phyloP scores from a whole-genome alignment of 78 protist species.

The Dictyostelium brefeldianum region DNA sequence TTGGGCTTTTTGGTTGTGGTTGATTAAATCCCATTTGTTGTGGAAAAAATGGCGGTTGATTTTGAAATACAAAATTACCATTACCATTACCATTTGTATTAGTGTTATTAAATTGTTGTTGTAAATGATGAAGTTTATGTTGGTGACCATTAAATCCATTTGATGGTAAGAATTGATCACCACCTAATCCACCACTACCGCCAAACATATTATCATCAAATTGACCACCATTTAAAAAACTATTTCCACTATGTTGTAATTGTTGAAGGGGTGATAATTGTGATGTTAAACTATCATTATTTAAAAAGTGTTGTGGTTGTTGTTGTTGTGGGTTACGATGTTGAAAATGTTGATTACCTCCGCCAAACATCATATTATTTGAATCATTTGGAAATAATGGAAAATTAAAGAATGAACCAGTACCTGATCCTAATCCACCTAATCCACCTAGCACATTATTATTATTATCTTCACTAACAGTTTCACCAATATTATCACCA shows the following conservation, averaged over 20 bases:
- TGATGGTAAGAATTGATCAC: no score
- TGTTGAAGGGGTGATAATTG: constrained; percentile 3
- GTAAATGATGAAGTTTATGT: background rate
- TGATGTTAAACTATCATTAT: background rate
- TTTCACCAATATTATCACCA: background rate
- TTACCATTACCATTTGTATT: background rate
- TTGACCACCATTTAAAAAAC: constrained; percentile 1
- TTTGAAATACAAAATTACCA: background rate
- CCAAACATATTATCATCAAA: constrained; percentile 2
- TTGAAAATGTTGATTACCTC: no score
- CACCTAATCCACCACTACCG: no score
- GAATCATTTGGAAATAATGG: background rate
- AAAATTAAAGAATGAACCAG: background rate
- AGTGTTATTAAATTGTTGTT: background rate
- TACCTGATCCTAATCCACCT: background rate
- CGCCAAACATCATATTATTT: background rate
- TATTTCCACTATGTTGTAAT: background rate
- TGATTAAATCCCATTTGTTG: background rate
- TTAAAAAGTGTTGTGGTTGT: background rate
- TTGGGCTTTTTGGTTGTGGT: background rate
- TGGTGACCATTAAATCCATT: background rate
- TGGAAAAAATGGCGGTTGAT: constrained; percentile 2
- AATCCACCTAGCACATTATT: background rate
- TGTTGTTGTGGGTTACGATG: background rate
- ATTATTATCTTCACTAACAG: background rate